These are phyloP conservation scores for Odontarrhena argentea DNA, from an alignment of 345 rosid genomes.

Conservation along the genomic window DNA sequence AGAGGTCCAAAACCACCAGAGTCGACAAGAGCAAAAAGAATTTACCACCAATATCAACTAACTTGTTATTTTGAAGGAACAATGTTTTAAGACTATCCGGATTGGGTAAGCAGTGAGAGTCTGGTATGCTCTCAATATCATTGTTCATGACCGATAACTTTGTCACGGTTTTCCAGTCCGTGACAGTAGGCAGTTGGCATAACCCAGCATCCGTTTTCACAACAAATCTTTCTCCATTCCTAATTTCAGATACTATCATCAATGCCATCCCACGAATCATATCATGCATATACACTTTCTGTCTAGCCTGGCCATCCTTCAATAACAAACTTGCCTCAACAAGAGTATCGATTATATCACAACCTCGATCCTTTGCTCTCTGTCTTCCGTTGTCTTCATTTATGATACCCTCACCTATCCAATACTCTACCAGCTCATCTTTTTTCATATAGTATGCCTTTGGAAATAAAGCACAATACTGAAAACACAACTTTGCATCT, in stretches of 20 bases:
- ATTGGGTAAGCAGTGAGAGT: not conserved
- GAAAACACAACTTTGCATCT: constrained; percentile 2
- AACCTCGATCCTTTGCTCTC: not conserved
- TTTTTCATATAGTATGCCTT: not conserved
- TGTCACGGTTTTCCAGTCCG: not conserved
- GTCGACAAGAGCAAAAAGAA: constrained; percentile 11
- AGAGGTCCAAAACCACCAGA: constrained; percentile 33
- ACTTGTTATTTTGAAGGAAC: not conserved
- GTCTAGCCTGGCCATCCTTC: not conserved
- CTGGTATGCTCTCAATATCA: not conserved
- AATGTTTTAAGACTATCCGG: not conserved
- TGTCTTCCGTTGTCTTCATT: not conserved
- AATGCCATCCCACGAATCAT: not conserved
- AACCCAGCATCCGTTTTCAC: no score
- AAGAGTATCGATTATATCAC: not conserved
- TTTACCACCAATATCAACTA: not conserved
- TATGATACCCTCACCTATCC: constrained; percentile 1
- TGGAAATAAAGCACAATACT: constrained; percentile 21
- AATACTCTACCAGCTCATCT: constrained; percentile 16
- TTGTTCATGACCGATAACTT: not conserved
- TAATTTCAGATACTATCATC: no score
- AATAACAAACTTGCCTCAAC: constrained; percentile 17
- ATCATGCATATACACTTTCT: constrained; percentile 16
- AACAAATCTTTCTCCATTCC: no score
- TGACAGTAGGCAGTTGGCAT: no score